These are phyloP conservation scores for Plasmodium fragile DNA, from an alignment of 169 alveolate genomes.

Conservation along the genomic window DNA sequence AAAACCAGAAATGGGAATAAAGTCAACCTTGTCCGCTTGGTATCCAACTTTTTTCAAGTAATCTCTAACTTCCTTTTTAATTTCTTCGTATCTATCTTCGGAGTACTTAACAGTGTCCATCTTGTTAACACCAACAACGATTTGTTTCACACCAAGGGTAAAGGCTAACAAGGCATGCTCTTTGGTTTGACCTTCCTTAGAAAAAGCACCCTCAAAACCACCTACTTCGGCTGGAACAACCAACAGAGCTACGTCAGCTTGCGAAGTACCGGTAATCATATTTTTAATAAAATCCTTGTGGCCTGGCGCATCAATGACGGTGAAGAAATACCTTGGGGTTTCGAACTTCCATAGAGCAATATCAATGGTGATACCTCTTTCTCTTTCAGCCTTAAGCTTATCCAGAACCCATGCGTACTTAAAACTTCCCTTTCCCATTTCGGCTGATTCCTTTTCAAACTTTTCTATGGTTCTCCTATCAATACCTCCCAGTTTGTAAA, in stretches of 20 bases:
- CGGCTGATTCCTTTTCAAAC: conserved; percentile 95
- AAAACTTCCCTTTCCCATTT: conserved; percentile 96
- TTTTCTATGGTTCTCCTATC: conserved; percentile 96
- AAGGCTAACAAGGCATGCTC: conserved; percentile 99
- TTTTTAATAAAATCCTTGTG: conserved; percentile 99
- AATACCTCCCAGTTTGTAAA: conserved; percentile 96
- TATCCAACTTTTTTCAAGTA: conserved; percentile 97
- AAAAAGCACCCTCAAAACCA: conserved; percentile 98
- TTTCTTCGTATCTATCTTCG: conserved; percentile 97
- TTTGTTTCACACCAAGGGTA: conserved; percentile 99
- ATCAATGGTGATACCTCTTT: conserved; percentile 99
- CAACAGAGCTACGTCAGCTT: conserved; percentile 98
- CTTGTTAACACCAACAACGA: conserved; percentile 98
- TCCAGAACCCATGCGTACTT: conserved; percentile 99
- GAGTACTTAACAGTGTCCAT: conserved; percentile 98
- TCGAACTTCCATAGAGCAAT: conserved; percentile 98
- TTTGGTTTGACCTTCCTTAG: conserved; percentile 97
- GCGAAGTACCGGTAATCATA: conserved; percentile 99
- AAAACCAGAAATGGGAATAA: conserved; percentile 98
- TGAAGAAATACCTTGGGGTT: conserved; percentile 96
- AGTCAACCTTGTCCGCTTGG: conserved; percentile 96
- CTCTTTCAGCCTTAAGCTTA: conserved; percentile 98
- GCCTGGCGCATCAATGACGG: conserved; percentile 99
- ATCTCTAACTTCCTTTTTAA: conserved; percentile 95
- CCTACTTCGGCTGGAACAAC: conserved; percentile 98